Conservation (phyloP, 1,139 yeast species). For the Pichia sp. region DNA sequence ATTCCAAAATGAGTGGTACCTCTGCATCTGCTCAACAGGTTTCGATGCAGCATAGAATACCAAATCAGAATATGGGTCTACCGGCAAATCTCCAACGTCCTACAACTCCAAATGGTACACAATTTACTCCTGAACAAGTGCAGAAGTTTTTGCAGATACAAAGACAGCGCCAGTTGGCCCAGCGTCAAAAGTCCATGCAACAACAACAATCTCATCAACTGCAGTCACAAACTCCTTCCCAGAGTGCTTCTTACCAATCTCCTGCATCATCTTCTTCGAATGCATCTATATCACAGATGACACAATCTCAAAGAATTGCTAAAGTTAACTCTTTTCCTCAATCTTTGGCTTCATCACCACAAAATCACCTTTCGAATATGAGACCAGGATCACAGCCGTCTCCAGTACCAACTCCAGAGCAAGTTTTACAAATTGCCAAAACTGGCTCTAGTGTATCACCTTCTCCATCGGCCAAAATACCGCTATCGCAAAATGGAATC, state of each 20-base stretch:
- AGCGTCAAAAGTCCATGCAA: constrained; percentile 18
- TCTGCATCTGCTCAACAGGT: constrained; percentile 12
- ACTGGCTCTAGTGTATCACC: constrained; percentile 11
- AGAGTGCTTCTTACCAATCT: constrained; percentile 4
- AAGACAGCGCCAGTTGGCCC: constrained; percentile 44
- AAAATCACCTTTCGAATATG: background rate
- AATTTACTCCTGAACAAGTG: constrained; percentile 51
- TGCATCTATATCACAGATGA: constrained; percentile 1
- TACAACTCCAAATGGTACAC: constrained; percentile 49
- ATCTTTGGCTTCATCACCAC: constrained; percentile 7
- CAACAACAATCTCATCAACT: constrained; percentile 1
- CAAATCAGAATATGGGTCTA: background rate
- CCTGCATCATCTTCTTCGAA: constrained; percentile 3
- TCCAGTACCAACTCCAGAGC: constrained; percentile 30
- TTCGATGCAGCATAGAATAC: constrained; percentile 4
- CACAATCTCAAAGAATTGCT: constrained; percentile 7
- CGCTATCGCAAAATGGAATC: constrained; percentile 18
- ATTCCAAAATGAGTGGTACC: constrained; percentile 10
- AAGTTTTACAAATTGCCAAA: constrained; percentile 21
- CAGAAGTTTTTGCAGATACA: constrained; percentile 51
- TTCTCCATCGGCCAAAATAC: constrained; percentile 11
- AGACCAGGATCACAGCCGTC: constrained; percentile 10
- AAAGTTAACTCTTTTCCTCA: constrained; percentile 7
- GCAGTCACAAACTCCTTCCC: background rate
- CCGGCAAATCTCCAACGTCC: constrained; percentile 26